Base-by-base conservation (phyloP, 2,329 filamentous ascomycete species). In the Colletotrichum liaoningense region DNA sequence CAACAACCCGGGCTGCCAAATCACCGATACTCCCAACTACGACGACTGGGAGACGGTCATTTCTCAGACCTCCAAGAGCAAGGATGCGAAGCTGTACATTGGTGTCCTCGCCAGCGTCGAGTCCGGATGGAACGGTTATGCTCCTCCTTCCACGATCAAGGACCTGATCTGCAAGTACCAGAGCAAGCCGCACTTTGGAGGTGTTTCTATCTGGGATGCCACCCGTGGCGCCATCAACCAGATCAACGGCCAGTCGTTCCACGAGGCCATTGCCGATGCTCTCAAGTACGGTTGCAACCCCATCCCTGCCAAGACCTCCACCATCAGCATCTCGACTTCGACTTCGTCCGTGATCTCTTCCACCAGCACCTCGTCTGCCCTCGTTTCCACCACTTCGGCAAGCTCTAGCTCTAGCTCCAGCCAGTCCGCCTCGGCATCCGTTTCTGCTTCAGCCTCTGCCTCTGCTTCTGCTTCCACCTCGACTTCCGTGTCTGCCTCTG, bases 141-240 rank as follows among this genome's bases (percentile, higher is more conserved):
- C 86, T 30, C 67, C 74, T 28, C 82, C 82, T 4, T 69, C 73
- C 1, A 75, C 76, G 7, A 76, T 85, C 46, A 79, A 83, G 76
- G 73, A 80, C 4, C 75, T 87, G 35, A 79, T 88, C 73, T 84
- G 85, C 75, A 58, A 80, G 64, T 79, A 82, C 75, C 81, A 83
- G 73, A 78, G 77, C 52, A 79, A 79, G 22, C n/a, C 75, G 7
- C 79, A 83, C 73, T 87, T 86, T 67, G 86, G 84, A 19, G 86
- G 86, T 76, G 78, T 87, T 60, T 86, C 85, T 58, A 76, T 88
- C 24, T 87, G 84, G 85, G 86, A 88, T 63, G 80, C 84, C 28
- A 81, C 79, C 35, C 79, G 79, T 7, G 84, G 81, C 26, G 77
- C 76, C 11, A 60, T 63, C 1, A 84, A 85, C 75, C 16, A 76